Evolutionary conservation across 1,284 basidiomycete genomes (phyloP), one percentile per base, ranked within the genome.

Genomic region (Ceratobasidium sp.): DNA sequence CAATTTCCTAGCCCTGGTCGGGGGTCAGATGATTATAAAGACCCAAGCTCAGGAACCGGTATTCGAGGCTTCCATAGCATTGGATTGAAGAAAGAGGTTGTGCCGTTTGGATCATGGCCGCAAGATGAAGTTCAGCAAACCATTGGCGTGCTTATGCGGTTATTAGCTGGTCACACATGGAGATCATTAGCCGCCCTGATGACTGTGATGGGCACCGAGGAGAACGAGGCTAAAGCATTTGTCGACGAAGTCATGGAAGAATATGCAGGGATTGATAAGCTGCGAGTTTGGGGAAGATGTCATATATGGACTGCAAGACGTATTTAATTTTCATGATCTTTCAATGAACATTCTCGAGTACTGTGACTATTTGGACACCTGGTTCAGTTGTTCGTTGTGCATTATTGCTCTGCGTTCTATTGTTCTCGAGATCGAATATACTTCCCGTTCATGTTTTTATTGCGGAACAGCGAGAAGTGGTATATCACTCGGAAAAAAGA

Each of bases 261-360:
- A 26, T 71, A 37, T 31, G 47, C 28, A 17, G 35, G 45, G 15
- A 35, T 47, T n/a, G 54, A 58, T 26, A 49, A 39, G 15, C 58
- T 49, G 28, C 35, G 58, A 35, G 42, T 31, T 2, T 74, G 31
- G 33, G 11, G 31, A 8, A 74, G 53, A 47, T 74, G 42, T n/a
- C 58, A 63, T 23, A 47, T 74, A 20, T 74, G 69, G 69, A 49
- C 54, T 37, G 69, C 69, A 17, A 74, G 69, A 26, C 49, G 39
- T 31, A 74, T 74, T n/a, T 65, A 65, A 45, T 84, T 15, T 85
- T 75, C 13, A 82, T n/a, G n/a, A n/a, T n/a, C n/a, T n/a, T n/a
- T n/a, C n/a, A n/a, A n/a, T n/a, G n/a, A n/a, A n/a, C n/a, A n/a
- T n/a, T n/a, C n/a, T n/a, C n/a, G n/a, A n/a, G n/a, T n/a, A n/a